Conservation (phyloP, 2,329 filamentous ascomycete genomes). For the Diplocarpon mali region DNA sequence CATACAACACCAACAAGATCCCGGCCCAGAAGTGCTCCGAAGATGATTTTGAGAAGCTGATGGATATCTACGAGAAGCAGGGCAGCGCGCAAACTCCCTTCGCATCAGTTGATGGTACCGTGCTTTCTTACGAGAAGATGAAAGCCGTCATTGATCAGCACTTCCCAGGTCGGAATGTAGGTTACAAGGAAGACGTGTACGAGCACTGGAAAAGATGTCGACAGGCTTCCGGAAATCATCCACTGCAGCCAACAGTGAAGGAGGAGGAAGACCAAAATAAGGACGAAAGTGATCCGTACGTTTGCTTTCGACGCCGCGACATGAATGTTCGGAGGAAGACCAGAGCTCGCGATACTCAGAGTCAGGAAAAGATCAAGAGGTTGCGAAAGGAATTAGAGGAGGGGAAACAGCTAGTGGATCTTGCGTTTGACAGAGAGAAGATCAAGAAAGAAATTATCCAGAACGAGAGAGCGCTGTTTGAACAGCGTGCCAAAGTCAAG, state of each 20-base stretch:
- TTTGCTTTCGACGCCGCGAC: constrained; percentile 93
- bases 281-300: constrained; percentile 93
- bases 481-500: constrained; percentile 73
- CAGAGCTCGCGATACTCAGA: constrained; percentile 82
- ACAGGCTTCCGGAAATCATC: constrained; percentile 53
- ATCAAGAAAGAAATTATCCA: constrained; percentile 67
- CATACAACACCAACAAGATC: constrained; percentile 69
- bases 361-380: constrained; percentile 87
- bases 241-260: constrained; percentile 71
- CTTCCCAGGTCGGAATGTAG: constrained; percentile 35
- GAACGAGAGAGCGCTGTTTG: constrained; percentile 67
- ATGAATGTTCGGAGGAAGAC: constrained; percentile 93
- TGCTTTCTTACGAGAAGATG: constrained; percentile 68
- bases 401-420: constrained; percentile 65
- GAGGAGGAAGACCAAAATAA: constrained; percentile 91
- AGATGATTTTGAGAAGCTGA: constrained; percentile 85
- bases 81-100: constrained; percentile 76
- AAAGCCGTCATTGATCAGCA: constrained; percentile 51
- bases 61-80: constrained; percentile 90
- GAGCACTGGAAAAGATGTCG: constrained; percentile 77
- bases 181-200: constrained; percentile 68
- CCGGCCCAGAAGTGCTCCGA: constrained; percentile 61
- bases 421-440: constrained; percentile 71
- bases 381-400: constrained; percentile 85
- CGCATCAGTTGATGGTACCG: constrained; percentile 79